Evolutionary conservation across 202 grass and related monocot genomes (phyloP).

Genomic region (Saccharum hybrid): DNA sequence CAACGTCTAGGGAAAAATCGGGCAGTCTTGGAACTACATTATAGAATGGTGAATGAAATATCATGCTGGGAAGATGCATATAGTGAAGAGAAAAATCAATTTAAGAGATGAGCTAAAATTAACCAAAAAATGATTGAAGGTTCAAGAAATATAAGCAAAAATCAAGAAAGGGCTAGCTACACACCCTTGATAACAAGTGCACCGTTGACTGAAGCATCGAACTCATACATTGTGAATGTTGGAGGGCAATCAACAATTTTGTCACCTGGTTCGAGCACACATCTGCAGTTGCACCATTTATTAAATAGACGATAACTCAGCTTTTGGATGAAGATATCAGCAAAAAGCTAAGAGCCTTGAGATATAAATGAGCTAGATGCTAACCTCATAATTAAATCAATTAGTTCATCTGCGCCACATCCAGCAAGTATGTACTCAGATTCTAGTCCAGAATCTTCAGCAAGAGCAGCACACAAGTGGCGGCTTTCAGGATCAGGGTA

Average conservation of each 20-base stretch:
- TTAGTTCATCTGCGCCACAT: constrained; percentile 95
- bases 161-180: constrained; percentile 28
- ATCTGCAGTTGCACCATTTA: constrained; percentile 58
- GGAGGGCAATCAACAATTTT: constrained; percentile 97
- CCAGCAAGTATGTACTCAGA: constrained; percentile 88
- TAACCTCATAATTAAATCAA: constrained; percentile 99
- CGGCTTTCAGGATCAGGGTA: constrained; percentile 99
- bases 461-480: constrained; percentile 72
- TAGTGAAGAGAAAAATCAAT: neutral
- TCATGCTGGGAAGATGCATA: constrained; percentile 21
- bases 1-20: constrained; percentile 82
- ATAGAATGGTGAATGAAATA: constrained; percentile 22
- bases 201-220: constrained; percentile 94
- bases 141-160: constrained; percentile 7
- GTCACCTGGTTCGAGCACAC: constrained; percentile 95
- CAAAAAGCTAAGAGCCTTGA: neutral
- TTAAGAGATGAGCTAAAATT: neutral
- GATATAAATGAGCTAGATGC: neutral
- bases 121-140: constrained; percentile 11
- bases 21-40: constrained; percentile 80
- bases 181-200: constrained; percentile 84
- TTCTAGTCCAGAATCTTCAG: constrained; percentile 90
- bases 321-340: neutral
- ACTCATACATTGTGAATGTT: constrained; percentile 99
- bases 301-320: constrained; percentile 12